Evolutionary conservation across 2,329 filamentous ascomycete genomes (phyloP), one percentile per base, ranked within the genome.

Genomic region (Sporothrix pallida): DNA sequence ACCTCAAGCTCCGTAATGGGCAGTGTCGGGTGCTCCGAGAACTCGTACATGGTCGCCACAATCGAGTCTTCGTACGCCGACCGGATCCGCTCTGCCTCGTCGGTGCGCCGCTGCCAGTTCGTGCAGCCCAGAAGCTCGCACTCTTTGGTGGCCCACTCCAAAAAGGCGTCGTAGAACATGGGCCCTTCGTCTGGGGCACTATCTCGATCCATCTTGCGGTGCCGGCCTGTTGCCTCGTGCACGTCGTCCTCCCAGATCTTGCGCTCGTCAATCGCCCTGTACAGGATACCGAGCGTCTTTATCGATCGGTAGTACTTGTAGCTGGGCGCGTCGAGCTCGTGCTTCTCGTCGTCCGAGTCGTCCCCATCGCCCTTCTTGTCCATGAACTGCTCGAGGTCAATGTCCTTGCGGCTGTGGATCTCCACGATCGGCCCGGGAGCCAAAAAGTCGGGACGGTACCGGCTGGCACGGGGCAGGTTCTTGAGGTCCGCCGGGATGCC

Each of bases 221-320:
- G 23, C 23, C 48, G 48, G 48, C 48, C 48, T 17, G 48, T 50
- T 17, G 48, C 48, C 13, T 17, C 48, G 54, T n/a, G 60, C 60
- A 87, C 84, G 17, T 90, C 81, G 5, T 86, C 79, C 9, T 81
- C 77, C 83, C 90, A 91, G 60, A 95, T 92, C 71, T 86, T 85
- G 63, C 85, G 84, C 80, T 96, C 93, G 77, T 97, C 89, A 12
- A 97, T 90, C 0, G 86, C 87, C 1, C 92, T 88, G 79, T 92
- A 96, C 0, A 97, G 83, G 4, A 85, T 81, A 0, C 93, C 93
- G 0, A 96, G 85, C 0, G 92, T 84, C 76, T 93, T 93, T 0
- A 88, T 77, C 1, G 91, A 94, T 46, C 81, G 81, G 79, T 96
- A 95, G 78, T 90, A 95, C 3, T 81, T 80, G 37, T 85, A 83